Evolutionary conservation across 441 rosid genomes (phyloP), one percentile per base, ranked within the genome.

Genomic region (Croton laevigatus): DNA sequence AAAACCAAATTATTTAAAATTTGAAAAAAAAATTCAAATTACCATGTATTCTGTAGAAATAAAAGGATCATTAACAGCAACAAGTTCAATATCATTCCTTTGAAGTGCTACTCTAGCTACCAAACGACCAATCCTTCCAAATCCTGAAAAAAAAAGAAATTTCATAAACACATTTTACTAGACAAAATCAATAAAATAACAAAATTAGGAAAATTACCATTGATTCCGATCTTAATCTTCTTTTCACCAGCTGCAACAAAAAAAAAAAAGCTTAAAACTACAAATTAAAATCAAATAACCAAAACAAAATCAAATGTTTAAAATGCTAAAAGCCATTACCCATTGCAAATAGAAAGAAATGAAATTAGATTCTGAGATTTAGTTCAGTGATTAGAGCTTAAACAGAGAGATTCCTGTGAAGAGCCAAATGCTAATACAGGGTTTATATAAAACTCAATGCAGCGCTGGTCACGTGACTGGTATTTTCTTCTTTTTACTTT

Each of bases 91-190:
- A 75, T 93, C 98, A 63, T 83, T 81, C 62, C 97, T 85, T 79
- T 86, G 91, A 69, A 91, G 81, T 23, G 90, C 87, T 34, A 91
- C 95, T 73, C 90, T 88, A 2, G 95, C 98, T 6, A 91, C 96
- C 82, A 94, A 73, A 62, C 98, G 93, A 34, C 97, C 93, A 72
- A 94, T 94, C 81, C 98, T 90, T 85, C 97, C 93, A 66, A 92
- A 92, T 22, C 93, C 97, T 91, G 27, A 3, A 16, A 52, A 48
- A 23, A 94, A 27, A 94, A 27, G 6, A 8, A 34, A 58, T 27
- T 58, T 7, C 32, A 23, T 14, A 53, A 9, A 8, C 53, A 16
- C 20, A 49, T 49, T 49, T 49, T 49, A 16, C 6, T 13, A 9
- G 23, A 10, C 12, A 55, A 22, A 55, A 55, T 22, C 34, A 55